These are phyloP conservation scores for Clavaria fumosa DNA, from an alignment of 768 basidiomycete species.

Conservation along the genomic window DNA sequence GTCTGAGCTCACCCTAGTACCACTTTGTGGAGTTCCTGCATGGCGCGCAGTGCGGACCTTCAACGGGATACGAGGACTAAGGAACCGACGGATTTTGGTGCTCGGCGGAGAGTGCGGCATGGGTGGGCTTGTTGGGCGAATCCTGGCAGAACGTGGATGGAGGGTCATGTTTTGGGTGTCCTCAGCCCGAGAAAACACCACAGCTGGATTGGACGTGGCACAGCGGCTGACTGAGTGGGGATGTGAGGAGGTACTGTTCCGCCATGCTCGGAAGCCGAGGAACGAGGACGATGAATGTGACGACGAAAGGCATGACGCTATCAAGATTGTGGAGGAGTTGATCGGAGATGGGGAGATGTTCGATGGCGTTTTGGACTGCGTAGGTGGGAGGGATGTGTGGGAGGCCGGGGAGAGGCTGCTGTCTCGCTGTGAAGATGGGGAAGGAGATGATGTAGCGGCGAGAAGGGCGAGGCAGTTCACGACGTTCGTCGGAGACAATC, in stretches of 20 bases:
- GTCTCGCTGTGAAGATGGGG: conserved; percentile 13
- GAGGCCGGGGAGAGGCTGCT: conserved; percentile 55
- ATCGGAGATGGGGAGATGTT: conserved; percentile 42
- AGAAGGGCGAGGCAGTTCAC: conserved; percentile 44
- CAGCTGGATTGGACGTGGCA: conserved; percentile 32
- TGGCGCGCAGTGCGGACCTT: conserved; percentile 69
- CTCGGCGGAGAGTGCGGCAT: conserved; percentile 28
- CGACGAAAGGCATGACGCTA: conserved; percentile 20
- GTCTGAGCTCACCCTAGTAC: conserved; percentile 68
- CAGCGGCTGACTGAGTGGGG: conserved; percentile 51
- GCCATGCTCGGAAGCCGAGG: no score
- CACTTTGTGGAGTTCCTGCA: conserved; percentile 66
- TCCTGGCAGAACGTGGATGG: conserved; percentile 57
- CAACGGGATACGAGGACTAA: conserved; percentile 25
- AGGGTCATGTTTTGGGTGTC: conserved; percentile 57
- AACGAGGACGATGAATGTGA: conserved; percentile 43
- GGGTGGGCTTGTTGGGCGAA: conserved; percentile 65
- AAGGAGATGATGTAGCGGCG: conserved; percentile 15
- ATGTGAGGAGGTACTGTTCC: conserved; percentile 63
- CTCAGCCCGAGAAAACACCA: conserved; percentile 14
- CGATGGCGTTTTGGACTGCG: conserved; percentile 71
- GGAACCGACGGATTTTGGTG: conserved; percentile 11
- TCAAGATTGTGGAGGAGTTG: conserved; percentile 36
- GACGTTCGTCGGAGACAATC: conserved; percentile 61
- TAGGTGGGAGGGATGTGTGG: conserved; percentile 71